Base-by-base conservation (phyloP, 2,329 filamentous ascomycete species). In the Sporothrix variecibatus region DNA sequence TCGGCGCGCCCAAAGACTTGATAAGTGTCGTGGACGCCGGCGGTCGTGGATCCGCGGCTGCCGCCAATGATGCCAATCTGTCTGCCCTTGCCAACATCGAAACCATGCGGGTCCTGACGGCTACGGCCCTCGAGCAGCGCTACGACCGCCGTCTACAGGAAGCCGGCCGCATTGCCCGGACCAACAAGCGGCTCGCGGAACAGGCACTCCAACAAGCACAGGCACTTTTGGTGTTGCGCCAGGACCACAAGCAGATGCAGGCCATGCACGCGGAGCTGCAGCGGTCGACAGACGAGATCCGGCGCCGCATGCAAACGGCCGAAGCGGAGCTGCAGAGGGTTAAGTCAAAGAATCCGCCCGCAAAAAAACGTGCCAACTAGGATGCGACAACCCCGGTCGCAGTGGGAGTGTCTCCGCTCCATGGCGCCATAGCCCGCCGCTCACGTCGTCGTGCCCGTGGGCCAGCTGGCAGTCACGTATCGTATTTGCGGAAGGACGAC, bases 31-130 rank as follows among this genome's bases (percentile, higher is more conserved):
- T 28, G 12, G 38, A 28, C 15, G n/a, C 5, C 12, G 15, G 15
- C 38, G 62, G 62, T 3, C 62, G 62, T 23, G 62, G 62, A 80
- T 88, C 38, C 88, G 87, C 0, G 87, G 85, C 2, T 84, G 84
- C 74, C 81, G 83, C 15, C 79, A 46, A 60, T 5, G 51, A 73
- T 78, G 82, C 9, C 78, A 43, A 23, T 7, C 11, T 1, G 11
- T 17, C 26, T 26, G 31, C 49, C 3, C 20, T 6, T 49, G 15
- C 43, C 43, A 49, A 20, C 20, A 20, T 49, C 15, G 43, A 53
- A 8, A 11, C 8, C 34, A 11, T 34, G 4, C 40, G 20, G 34
- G 12, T 60, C 3, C 0, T 53, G 74, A 79, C 83, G 1, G 82
- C 81, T 43, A 82, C 82, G 40, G 80, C 81, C 58, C 76, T 81